phyloP scores from a whole-genome alignment of 768 basidiomycete genomes.

The Rhodotorula sphaerocarpa region DNA sequence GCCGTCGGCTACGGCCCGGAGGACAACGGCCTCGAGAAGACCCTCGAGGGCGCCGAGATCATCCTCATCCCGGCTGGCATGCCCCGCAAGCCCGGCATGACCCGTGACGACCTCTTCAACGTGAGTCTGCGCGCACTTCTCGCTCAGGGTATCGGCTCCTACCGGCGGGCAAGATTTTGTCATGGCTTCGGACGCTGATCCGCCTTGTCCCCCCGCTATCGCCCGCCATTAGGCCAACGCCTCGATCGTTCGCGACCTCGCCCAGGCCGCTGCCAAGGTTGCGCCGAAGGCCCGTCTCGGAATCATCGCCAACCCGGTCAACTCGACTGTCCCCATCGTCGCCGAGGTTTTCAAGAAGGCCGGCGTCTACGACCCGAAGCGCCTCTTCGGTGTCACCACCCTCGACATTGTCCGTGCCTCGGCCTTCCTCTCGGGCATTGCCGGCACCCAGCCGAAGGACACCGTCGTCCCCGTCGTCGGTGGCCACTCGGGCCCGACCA shows the following conservation, averaged over 20 bases:
- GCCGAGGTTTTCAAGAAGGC: slow-evolving; percentile 82
- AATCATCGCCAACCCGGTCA: slow-evolving; percentile 97
- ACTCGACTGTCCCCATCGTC: slow-evolving; percentile 86
- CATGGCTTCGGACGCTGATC: neutral
- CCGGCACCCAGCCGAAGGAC: slow-evolving; percentile 58
- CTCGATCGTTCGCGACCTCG: slow-evolving; percentile 93
- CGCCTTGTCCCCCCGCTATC: neutral
- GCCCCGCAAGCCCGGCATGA: slow-evolving; percentile 79
- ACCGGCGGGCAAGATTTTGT: neutral
- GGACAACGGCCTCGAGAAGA: slow-evolving; percentile 78
- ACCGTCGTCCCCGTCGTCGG: slow-evolving; percentile 77
- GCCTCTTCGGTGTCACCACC: slow-evolving; percentile 91
- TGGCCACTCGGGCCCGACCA: slow-evolving; percentile 94
- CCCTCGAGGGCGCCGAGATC: slow-evolving; percentile 80
- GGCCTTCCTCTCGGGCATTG: slow-evolving; percentile 71
- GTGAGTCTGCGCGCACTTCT: slow-evolving; percentile 44
- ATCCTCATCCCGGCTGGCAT: slow-evolving; percentile 99
- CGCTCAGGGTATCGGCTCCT: no score
- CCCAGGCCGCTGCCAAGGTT: slow-evolving; percentile 72
- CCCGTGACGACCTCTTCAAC: slow-evolving; percentile 93
- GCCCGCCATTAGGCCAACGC: slow-evolving; percentile 68
- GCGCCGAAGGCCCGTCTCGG: slow-evolving; percentile 85
- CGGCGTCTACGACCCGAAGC: slow-evolving; percentile 80
- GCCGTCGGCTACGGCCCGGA: slow-evolving; percentile 37
- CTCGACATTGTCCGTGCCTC: slow-evolving; percentile 95